Evolutionary conservation across 371 early-diverging fungal species (phyloP).

Genomic region (Lichtheimia ornata): DNA sequence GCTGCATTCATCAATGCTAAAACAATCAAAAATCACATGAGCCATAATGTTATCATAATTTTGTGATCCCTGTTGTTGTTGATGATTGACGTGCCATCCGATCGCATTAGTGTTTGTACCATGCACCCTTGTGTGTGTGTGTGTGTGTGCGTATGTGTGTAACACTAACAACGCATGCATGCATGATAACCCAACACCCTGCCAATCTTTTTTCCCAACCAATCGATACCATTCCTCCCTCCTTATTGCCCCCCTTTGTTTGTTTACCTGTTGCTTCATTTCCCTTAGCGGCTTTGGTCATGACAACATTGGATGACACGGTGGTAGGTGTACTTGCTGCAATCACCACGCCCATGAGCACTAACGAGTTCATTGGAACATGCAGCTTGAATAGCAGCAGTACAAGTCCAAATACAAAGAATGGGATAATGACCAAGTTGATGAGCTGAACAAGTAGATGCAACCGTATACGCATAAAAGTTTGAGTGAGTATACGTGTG

Average conservation of each 20-base stretch:
- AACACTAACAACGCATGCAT: no score
- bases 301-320: conserved; percentile 78
- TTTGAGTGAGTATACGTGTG: conserved; percentile 59
- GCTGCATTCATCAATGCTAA: conserved; percentile 69
- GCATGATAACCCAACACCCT: no score
- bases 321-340: conserved; percentile 76
- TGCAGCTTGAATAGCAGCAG: conserved; percentile 46
- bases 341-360: conserved; percentile 70
- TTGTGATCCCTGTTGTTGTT: no score
- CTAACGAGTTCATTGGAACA: conserved; percentile 51
- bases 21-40: no score
- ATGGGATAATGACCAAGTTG: conserved; percentile 64
- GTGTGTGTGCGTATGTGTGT: no score
- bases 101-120: no score
- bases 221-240: no score
- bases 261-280: conserved; percentile 63
- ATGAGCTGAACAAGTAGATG: conserved; percentile 69
- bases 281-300: conserved; percentile 75
- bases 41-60: no score
- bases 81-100: no score
- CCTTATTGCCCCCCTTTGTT: no score
- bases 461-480: conserved; percentile 60
- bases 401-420: conserved; percentile 64
- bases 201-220: no score
- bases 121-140: no score